Evolutionary conservation across 2,329 filamentous ascomycete species (phyloP).

Genomic region (Ceratocystis harringtonii): DNA sequence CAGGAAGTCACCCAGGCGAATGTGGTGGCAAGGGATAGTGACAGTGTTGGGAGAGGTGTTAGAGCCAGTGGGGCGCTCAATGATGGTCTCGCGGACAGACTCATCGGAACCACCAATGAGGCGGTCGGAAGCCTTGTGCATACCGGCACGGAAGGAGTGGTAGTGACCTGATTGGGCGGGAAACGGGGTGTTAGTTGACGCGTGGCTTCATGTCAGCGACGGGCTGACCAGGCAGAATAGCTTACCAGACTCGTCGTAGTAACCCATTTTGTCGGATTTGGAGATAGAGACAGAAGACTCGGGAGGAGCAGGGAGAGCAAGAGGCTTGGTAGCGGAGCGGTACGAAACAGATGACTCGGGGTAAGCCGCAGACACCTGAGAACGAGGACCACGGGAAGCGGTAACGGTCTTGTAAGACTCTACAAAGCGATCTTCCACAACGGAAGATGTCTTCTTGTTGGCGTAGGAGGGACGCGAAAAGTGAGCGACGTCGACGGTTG

Average conservation of each 20-base stretch:
- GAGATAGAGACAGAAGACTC: slow-evolving; percentile 17
- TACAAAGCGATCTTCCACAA: slow-evolving; percentile 19
- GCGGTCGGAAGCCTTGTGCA: slow-evolving; percentile 44
- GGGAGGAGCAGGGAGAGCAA: slow-evolving; percentile 21
- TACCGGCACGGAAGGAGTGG: slow-evolving; percentile 41
- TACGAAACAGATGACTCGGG: slow-evolving; percentile 16
- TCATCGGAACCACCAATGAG: slow-evolving; percentile 32
- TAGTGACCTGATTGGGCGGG: slow-evolving; percentile 33
- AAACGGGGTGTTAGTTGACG: slow-evolving; percentile 9
- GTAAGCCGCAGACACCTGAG: slow-evolving; percentile 15
- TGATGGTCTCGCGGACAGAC: slow-evolving; percentile 30
- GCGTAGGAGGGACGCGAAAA: slow-evolving; percentile 11
- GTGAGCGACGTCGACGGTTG: slow-evolving; percentile 23
- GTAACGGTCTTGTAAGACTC: slow-evolving; percentile 22
- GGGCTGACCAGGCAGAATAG: slow-evolving; percentile 12
- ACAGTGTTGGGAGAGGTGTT: slow-evolving; percentile 58
- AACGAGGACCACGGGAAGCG: slow-evolving; percentile 19
- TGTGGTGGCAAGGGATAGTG: slow-evolving; percentile 98
- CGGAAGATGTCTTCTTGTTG: slow-evolving; percentile 12
- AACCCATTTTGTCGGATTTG: slow-evolving; percentile 38
- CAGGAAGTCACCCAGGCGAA: slow-evolving; percentile 95
- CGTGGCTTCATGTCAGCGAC: not conserved
- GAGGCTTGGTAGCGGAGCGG: slow-evolving; percentile 7
- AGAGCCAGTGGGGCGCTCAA: slow-evolving; percentile 22
- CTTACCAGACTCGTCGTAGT: slow-evolving; percentile 50